Evolutionary conservation across 2,329 filamentous ascomycete species (phyloP), one percentile per base, ranked within the genome.

Genomic region (Ophiostoma sp.): DNA sequence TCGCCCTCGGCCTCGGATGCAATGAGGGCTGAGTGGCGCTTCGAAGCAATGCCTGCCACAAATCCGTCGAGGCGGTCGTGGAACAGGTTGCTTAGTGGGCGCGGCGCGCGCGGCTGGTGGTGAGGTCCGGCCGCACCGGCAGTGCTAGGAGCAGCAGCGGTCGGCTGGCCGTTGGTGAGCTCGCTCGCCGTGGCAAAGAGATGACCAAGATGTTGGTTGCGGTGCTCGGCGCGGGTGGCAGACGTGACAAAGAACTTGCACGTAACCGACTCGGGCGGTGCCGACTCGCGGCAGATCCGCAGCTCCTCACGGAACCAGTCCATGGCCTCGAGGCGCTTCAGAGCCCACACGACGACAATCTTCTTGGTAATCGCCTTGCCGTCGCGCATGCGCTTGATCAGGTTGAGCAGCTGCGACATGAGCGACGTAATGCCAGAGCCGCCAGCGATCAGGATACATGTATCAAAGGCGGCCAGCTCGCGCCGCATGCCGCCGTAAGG

Each of bases 251-350:
- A 97, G 81, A 97, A 97, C 76, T 96, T 93, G 81, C 93, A 97
- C 38, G 91, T 91, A 8, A 97, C 91, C 42, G 91, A 90, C 75
- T 95, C 92, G 0, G 91, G 90, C 1, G 94, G 94, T 9, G 94
- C 93, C 65, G 88, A 89, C 77, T 97, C 92, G 74, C 92, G 87
- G 79, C 94, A 97, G 74, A 97, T 96, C 64, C 93, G 87, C 69
- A 97, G 83, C 77, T 97, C 94, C 78, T 97, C 93, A 72, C 92
- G 91, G 83, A 97, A 98, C 94, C 94, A 98, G 76, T 97, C 92
- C 88, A 98, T 92, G 0, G 92, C 92, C 77, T 97, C 94, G 14
- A 95, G 87, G 68, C 91, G 87, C 78, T 95, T 96, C 72, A 97
- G 82, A 5, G 93, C 88, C 94, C 94, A 98, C n/a, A 98, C 86